Conservation (phyloP, 2,329 filamentous ascomycete species). For the Aspergillus sp. region DNA sequence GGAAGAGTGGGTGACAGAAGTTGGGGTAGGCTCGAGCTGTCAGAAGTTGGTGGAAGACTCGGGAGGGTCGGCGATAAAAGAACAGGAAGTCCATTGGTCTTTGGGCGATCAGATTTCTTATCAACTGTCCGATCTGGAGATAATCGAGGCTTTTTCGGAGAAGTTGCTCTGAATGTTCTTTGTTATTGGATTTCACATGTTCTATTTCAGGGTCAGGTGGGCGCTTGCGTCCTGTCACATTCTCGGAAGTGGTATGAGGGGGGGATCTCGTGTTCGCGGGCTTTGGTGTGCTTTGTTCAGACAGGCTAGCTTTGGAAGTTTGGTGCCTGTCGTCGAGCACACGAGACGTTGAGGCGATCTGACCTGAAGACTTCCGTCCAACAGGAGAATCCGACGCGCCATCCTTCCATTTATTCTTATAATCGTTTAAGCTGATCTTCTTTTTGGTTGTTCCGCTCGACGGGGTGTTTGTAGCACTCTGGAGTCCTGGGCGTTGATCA, state of each 20-base stretch:
- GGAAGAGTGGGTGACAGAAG: slow-evolving; percentile 53
- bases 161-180: slow-evolving; percentile 18
- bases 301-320: slow-evolving; percentile 10
- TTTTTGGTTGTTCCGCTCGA: slow-evolving; percentile 43
- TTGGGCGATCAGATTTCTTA: slow-evolving; percentile 15
- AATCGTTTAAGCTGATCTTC: slow-evolving; percentile 55
- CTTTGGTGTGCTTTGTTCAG: slow-evolving; percentile 11
- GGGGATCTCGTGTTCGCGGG: slow-evolving; percentile 9
- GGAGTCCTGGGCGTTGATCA: slow-evolving; percentile 31
- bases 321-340: slow-evolving; percentile 14
- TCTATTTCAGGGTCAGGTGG: slow-evolving; percentile 16
- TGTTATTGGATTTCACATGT: slow-evolving; percentile 7
- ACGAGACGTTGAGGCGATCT: slow-evolving; percentile 10
- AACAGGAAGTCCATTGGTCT: slow-evolving; percentile 24
- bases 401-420: slow-evolving; percentile 48
- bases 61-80: slow-evolving; percentile 35
- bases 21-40: slow-evolving; percentile 38
- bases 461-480: slow-evolving; percentile 35
- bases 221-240: slow-evolving; percentile 19
- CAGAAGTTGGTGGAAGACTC: slow-evolving; percentile 37
- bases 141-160: slow-evolving; percentile 34
- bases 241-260: slow-evolving; percentile 8
- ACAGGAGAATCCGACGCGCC: slow-evolving; percentile 20
- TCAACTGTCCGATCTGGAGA: slow-evolving; percentile 29
- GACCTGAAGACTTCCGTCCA: slow-evolving; percentile 13